Conservation (phyloP, 2,329 filamentous ascomycete species). For the Calonectria pauciramosa region DNA sequence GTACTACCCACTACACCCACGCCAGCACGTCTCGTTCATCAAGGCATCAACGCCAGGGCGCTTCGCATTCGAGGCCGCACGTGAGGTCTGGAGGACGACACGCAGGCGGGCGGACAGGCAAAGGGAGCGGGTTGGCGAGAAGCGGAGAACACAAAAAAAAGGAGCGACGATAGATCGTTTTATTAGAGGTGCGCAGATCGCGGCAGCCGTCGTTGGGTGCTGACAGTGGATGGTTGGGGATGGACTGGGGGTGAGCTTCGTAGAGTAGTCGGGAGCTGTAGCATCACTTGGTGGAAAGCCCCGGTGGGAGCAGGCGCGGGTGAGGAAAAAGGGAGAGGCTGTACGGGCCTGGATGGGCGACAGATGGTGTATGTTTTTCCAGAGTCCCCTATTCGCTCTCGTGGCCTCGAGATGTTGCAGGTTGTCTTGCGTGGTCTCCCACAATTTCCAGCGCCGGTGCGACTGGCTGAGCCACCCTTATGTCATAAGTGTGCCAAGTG, state of each 20-base stretch:
- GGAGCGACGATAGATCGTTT: constrained; percentile 8
- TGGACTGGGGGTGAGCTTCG: constrained; percentile 34
- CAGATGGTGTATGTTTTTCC: constrained; percentile 34
- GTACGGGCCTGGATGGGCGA: constrained; percentile 25
- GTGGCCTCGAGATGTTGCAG: constrained; percentile 45
- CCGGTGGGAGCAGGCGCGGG: constrained; percentile 20
- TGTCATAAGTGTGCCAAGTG: constrained; percentile 47
- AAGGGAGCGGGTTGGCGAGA: background rate
- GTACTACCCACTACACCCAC: constrained; percentile 54
- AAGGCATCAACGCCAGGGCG: constrained; percentile 45
- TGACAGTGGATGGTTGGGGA: constrained; percentile 43
- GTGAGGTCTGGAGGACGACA: constrained; percentile 25
- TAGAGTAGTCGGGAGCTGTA: constrained; percentile 35
- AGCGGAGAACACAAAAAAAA: constrained; percentile 7
- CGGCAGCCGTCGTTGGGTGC: constrained; percentile 39
- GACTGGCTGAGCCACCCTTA: constrained; percentile 47
- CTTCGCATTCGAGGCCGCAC: constrained; percentile 17
- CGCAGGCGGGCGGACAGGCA: background rate
- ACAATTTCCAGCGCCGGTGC: constrained; percentile 45
- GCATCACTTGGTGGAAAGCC: constrained; percentile 31
- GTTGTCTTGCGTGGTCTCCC: constrained; percentile 49
- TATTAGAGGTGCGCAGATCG: constrained; percentile 27
- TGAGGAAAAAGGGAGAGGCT: constrained; percentile 18
- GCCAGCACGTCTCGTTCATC: constrained; percentile 45
- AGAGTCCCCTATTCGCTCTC: constrained; percentile 45